Evolutionary conservation across 495 filamentous ascomycete genomes (phyloP).

Genomic region (Penicillium paxilli): DNA sequence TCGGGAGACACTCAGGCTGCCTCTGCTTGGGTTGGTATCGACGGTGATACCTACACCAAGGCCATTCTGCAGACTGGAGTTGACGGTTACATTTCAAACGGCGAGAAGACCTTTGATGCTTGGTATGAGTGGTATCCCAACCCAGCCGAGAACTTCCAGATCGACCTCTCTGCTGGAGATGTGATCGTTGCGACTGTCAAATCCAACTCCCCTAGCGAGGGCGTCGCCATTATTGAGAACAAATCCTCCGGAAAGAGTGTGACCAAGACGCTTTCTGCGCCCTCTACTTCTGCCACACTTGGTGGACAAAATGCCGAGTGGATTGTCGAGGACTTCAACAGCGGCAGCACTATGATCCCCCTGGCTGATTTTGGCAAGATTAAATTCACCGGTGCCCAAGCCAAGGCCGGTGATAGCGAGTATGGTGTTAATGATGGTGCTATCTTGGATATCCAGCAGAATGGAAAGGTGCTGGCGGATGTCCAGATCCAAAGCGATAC

Average conservation of each 20-base stretch:
- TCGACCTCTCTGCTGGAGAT: constrained; percentile 56
- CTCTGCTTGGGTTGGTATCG: constrained; percentile 65
- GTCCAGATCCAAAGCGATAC: constrained; percentile 40
- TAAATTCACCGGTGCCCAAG: constrained; percentile 46
- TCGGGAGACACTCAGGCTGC: constrained; percentile 43
- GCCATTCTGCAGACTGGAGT: constrained; percentile 64
- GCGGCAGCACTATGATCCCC: constrained; percentile 44
- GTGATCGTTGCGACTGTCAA: constrained; percentile 55
- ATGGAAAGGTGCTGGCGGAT: constrained; percentile 45
- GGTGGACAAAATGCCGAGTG: constrained; percentile 58
- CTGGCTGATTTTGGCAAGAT: constrained; percentile 56
- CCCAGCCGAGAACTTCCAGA: constrained; percentile 54
- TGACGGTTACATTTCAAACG: constrained; percentile 51
- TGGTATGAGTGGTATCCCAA: constrained; percentile 70
- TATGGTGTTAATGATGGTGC: constrained; percentile 41
- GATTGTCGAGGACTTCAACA: constrained; percentile 65
- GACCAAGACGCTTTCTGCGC: constrained; percentile 48
- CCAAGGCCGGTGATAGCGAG: constrained; percentile 28
- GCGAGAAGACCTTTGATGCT: constrained; percentile 44
- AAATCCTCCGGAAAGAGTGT: constrained; percentile 53
- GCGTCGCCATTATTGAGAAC: constrained; percentile 59
- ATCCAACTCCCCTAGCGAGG: constrained; percentile 45
- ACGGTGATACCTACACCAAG: constrained; percentile 56
- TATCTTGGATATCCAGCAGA: constrained; percentile 55
- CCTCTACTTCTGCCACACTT: constrained; percentile 33